These are phyloP conservation scores for Metschnikowia chrysomelidarum DNA, from an alignment of 805 yeast species.

Conservation along the genomic window DNA sequence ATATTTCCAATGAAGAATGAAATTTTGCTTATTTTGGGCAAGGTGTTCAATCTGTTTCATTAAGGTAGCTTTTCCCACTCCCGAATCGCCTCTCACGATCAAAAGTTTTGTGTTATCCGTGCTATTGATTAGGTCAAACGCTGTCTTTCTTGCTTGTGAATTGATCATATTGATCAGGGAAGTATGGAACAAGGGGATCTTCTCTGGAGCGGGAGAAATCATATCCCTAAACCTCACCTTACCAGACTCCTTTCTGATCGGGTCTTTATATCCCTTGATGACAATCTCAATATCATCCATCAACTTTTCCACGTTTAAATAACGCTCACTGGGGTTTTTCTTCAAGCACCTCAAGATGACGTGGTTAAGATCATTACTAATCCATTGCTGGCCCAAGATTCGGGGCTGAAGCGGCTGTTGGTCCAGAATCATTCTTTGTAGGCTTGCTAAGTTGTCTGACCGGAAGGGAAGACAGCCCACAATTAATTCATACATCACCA, in stretches of 20 bases:
- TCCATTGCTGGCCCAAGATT: conserved; percentile 25
- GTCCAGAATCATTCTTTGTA: conserved; percentile 40
- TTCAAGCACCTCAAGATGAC: conserved; percentile 43
- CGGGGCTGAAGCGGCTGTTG: conserved; percentile 43
- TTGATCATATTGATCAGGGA: conserved; percentile 8
- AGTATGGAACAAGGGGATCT: conserved; percentile 13
- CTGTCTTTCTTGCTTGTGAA: conserved; percentile 1
- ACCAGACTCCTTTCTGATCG: conserved; percentile 3
- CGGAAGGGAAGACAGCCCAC: conserved; percentile 46
- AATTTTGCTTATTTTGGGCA: conserved; percentile 30
- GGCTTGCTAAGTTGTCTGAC: conserved; percentile 36
- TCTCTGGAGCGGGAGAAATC: background rate
- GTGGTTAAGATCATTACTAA: conserved; percentile 32
- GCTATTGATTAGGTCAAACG: conserved; percentile 8
- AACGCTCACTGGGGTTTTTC: conserved; percentile 40
- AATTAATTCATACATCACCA: conserved; percentile 48
- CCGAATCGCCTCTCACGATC: conserved; percentile 41
- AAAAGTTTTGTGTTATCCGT: conserved; percentile 20
- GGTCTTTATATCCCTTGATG: conserved; percentile 19
- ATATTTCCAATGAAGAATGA: conserved; percentile 33
- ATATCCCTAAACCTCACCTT: conserved; percentile 6
- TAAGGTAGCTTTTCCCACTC: conserved; percentile 46
- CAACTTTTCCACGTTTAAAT: conserved; percentile 31
- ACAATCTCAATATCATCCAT: conserved; percentile 35
- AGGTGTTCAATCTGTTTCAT: conserved; percentile 37